Base-by-base conservation (phyloP, 164 flowering plant genomes). In the Annona cherimola region DNA sequence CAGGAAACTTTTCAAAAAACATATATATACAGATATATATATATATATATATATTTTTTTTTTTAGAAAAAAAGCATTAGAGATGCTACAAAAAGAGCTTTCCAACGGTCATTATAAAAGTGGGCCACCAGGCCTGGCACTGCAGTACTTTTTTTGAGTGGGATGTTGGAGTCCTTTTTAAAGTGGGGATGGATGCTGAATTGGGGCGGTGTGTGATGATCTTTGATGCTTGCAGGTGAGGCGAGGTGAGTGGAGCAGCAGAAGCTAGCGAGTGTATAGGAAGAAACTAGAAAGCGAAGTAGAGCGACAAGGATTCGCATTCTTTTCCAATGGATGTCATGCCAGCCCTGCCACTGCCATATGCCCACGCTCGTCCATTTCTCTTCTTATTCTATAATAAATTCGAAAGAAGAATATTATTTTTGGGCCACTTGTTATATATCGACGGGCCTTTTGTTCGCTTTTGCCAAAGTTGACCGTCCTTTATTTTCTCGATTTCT, bases 391-490 rank as follows among this genome's bases (percentile, higher is more conserved):
- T 26, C 35, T 26, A 16, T 50, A 11, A 50, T 50, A 50, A 50
- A 50, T 50, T 26, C 9, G 5, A 61, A 61, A 20, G 40, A 35
- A 20, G 63, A 61, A 61, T 61, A 61, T 26, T 61, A 61, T 61
- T 2, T 61, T 12, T 20, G 20, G 63, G 26, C 63, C 63, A 61
- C 63, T 2, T n/a, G 26, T 26, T 26, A 26, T 26, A n/a, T 20
- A 35, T n/a, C 4, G 57, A 50, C 14, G 9, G 11, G 63, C 63
- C 35, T 61, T 61, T n/a, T 20, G 26, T 61, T 61, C 19, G 18
- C 63, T 61, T 61, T 61, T 61, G 63, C 63, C 63, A 61, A 61
- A 61, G 63, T 61, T 61, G 63, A 61, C 63, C 57, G 57, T 50
- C 57, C 57, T 9, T 50, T 11, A 16, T 9, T 50, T 50, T 50